Conservation (phyloP, 441 rosid genomes). For the Rhodomyrtus psidioides region DNA sequence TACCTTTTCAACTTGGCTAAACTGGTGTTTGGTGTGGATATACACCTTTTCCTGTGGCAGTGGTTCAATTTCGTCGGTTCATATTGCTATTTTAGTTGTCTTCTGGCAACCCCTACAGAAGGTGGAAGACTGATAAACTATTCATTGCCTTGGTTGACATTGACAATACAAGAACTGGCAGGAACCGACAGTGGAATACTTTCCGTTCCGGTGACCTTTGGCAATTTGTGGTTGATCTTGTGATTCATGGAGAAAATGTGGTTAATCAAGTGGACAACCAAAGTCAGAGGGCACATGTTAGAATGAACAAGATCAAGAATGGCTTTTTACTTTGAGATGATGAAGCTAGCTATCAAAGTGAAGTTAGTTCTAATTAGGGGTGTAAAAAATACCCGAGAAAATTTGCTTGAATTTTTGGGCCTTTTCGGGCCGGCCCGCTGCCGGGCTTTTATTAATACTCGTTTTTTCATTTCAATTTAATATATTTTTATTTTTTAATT, state of each 20-base stretch:
- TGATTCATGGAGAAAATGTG: neutral
- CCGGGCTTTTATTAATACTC: no score
- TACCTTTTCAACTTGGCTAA: neutral
- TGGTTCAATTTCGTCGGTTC: neutral
- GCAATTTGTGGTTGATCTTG: neutral
- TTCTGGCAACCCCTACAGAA: neutral
- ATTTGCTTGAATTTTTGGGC: no score
- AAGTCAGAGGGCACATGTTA: neutral
- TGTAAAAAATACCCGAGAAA: no score
- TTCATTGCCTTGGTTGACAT: neutral
- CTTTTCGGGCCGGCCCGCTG: no score
- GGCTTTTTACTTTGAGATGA: conserved; percentile 10
- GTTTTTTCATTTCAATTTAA: no score
- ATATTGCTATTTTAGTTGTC: neutral
- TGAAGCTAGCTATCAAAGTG: no score
- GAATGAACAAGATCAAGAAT: no score
- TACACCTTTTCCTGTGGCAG: neutral
- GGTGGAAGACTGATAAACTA: neutral
- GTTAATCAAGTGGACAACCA: neutral
- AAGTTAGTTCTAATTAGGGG: no score
- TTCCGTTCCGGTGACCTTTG: neutral
- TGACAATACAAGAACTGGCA: neutral
- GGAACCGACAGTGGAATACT: neutral
- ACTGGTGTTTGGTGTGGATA: neutral
- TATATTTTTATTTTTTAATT: no score